Percentiles rank a stretch among this genome's conserved stretches.
Conservation (phyloP, 2,329 filamentous ascomycete genomes). For the Cucurbitaria berberidis region DNA sequence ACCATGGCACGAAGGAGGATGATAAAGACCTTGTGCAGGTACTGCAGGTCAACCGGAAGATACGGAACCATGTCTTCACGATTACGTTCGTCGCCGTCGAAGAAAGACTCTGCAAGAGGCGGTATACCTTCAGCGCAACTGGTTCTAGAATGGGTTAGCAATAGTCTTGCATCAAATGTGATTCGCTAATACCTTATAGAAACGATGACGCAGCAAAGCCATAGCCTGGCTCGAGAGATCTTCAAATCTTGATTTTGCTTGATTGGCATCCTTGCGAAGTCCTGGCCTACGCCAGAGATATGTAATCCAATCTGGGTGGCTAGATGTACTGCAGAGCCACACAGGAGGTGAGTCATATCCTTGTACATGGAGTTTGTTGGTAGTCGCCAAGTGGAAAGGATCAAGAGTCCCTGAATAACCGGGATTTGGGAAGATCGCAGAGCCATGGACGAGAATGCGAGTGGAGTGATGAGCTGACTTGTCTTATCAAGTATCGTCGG, state of each 20-base stretch:
- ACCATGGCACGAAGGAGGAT: slow-evolving; percentile 43
- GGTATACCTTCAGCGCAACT: slow-evolving; percentile 45
- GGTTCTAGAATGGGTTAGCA: slow-evolving; percentile 30
- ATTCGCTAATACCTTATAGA: slow-evolving; percentile 38
- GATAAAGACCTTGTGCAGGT: slow-evolving; percentile 43
- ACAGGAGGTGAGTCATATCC: slow-evolving; percentile 49
- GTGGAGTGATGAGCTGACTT: slow-evolving; percentile 43
- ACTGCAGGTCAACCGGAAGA: slow-evolving; percentile 40
- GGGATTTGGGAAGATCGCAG: slow-evolving; percentile 46
- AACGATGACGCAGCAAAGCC: slow-evolving; percentile 48
- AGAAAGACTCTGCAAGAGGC: slow-evolving; percentile 43
- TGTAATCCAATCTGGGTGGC: slow-evolving; percentile 52
- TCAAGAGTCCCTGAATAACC: slow-evolving; percentile 49
- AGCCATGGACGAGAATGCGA: slow-evolving; percentile 48
- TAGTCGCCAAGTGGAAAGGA: slow-evolving; percentile 51
- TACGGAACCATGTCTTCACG: slow-evolving; percentile 43
- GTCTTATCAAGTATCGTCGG: slow-evolving; percentile 43
- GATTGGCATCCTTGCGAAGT: slow-evolving; percentile 48
- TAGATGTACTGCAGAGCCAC: slow-evolving; percentile 49
- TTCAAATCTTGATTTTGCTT: slow-evolving; percentile 46
- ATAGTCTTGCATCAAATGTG: not conserved
- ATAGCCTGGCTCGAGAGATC: slow-evolving; percentile 44
- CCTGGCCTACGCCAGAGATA: slow-evolving; percentile 48
- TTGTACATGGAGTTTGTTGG: slow-evolving; percentile 52
- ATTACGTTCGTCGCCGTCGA: slow-evolving; percentile 41